Conservation (phyloP, 768 basidiomycete species). For the Sistotremastrum niveocremeum region DNA sequence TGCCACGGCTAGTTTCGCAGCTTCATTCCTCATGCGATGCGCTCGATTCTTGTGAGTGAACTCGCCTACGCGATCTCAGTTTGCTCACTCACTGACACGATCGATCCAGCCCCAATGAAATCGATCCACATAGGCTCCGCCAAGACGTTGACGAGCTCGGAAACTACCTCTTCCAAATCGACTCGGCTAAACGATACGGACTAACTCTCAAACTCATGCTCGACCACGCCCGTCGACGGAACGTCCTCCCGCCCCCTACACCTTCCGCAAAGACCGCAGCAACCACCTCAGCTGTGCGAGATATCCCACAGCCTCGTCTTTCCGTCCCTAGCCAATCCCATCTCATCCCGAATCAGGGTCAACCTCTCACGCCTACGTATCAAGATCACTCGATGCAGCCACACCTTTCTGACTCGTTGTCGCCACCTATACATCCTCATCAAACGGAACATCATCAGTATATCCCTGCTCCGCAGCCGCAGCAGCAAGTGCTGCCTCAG, state of each 20-base stretch:
- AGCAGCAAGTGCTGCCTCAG: too few species aligned
- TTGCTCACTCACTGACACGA: not conserved
- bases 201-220: constrained; percentile 82
- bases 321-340: constrained; percentile 21
- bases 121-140: constrained; percentile 61
- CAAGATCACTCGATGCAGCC: not conserved
- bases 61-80: not conserved
- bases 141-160: constrained; percentile 69
- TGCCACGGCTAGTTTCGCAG: constrained; percentile 87
- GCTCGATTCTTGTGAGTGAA: constrained; percentile 69
- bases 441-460: constrained; percentile 16
- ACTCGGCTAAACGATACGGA: constrained; percentile 78
- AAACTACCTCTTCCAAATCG: constrained; percentile 32
- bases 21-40: constrained; percentile 77
- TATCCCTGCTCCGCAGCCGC: too few species aligned
- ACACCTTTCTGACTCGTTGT: not conserved
- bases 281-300: constrained; percentile 7
- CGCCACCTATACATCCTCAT: constrained; percentile 9
- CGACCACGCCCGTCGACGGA: constrained; percentile 30
- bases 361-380: constrained; percentile 46
- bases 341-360: constrained; percentile 5
- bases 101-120: constrained; percentile 58
- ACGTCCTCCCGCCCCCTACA: constrained; percentile 17
- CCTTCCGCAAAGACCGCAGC: not conserved
- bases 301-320: constrained; percentile 21